Base-by-base conservation (phyloP, 495 filamentous ascomycete species). In the Tuber umbilicatum region DNA sequence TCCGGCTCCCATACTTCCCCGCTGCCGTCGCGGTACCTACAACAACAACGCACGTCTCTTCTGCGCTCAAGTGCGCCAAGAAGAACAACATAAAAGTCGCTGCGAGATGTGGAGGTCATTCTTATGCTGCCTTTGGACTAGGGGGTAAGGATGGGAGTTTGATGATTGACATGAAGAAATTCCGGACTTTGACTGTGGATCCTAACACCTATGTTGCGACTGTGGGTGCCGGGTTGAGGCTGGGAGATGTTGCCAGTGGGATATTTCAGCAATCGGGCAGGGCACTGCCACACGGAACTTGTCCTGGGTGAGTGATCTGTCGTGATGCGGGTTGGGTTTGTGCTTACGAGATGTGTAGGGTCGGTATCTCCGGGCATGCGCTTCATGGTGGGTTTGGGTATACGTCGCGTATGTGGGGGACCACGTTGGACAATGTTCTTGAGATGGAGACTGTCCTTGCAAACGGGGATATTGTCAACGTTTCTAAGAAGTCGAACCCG, bases 331-430 rank as follows among this genome's bases (percentile, higher is more conserved):
- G 17, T 21, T 31, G 35, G 38, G 47, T 40, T 10, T 70, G 17
- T 35, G 12, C 55, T 64, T 14, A 64, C 5, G 14, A 27, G 31
- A 9, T 60, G n/a, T 16, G 14, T 39, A 79, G 84, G n/a, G 87
- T 92, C 41, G 92, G 92, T 23, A 86, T 91, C 35, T 91, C 89
- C 37, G 92, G 92, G 7, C 92, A 94, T 81, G 86, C 88, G 70
- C 90, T 90, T 0, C 90, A 93, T 72, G 91, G 91, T 21, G 91
- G 91, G 9, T 88, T 86, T 64, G 91, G 91, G 0, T 85, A 87
- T 39, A 85, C 84, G 10, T 89, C 89, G 10, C 88, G 91, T 35
- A 86, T 87, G 43, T 92, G 87, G 85, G 91, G 91, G 27, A 81
- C 88, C 0, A 85, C 89, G 0, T 82, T 94, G 68, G 92, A 94